These are phyloP conservation scores for Hyaloscypha hepaticicola DNA, from an alignment of 495 filamentous ascomycete species.

Conservation along the genomic window DNA sequence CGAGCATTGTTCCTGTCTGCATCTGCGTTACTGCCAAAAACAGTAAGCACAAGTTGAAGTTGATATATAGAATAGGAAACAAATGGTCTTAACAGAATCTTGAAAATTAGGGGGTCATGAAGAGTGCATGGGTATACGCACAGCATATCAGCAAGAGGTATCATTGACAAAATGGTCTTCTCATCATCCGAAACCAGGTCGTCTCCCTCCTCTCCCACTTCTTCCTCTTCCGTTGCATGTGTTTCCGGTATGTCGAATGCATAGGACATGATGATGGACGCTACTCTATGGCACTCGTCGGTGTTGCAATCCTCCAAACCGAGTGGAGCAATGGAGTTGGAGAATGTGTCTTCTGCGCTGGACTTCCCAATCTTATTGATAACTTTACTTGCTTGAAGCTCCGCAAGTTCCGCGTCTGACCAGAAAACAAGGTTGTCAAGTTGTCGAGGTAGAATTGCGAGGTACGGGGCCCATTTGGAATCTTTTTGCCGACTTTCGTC, in stretches of 20 bases:
- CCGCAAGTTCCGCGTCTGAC: conserved; percentile 64
- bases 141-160: conserved; percentile 36
- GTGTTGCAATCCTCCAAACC: conserved; percentile 26
- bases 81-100: neutral
- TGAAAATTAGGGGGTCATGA: neutral
- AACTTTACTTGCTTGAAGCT: conserved; percentile 77
- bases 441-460: conserved; percentile 70
- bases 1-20: conserved; percentile 72
- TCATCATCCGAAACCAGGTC: conserved; percentile 68
- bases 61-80: neutral
- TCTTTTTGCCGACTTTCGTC: conserved; percentile 64
- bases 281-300: conserved; percentile 68
- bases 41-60: neutral
- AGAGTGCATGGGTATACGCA: neutral
- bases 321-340: conserved; percentile 60
- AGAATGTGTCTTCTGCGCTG: conserved; percentile 68
- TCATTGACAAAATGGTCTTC: conserved; percentile 71
- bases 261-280: conserved; percentile 89
- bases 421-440: conserved; percentile 95
- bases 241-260: conserved; percentile 75
- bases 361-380: conserved; percentile 74
- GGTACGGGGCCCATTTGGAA: conserved; percentile 78
- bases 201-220: conserved; percentile 57
- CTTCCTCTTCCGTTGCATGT: conserved; percentile 40
- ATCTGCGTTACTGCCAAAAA: conserved; percentile 78